A percentile compares a stretch with the other conserved stretches of the same genome.
Conservation (phyloP, 2,329 filamentous ascomycete genomes). For the Chaetomium sp. region DNA sequence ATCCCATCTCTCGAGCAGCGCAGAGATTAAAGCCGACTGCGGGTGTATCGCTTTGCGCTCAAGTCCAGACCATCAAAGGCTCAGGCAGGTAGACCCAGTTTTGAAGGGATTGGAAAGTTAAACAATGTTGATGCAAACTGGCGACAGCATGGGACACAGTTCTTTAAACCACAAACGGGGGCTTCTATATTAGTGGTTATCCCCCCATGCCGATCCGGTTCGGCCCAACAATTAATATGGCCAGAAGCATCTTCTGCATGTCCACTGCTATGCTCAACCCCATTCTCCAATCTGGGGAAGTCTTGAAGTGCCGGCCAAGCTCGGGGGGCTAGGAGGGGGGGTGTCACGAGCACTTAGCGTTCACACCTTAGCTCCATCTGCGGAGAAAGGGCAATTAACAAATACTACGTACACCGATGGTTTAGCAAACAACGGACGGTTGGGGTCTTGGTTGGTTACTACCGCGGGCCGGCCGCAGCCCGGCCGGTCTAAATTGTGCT, state of each 20-base stretch:
- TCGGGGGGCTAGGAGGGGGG: neutral
- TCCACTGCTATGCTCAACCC: neutral
- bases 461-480: neutral
- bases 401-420: neutral
- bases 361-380: neutral
- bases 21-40: neutral
- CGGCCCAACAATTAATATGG: constrained; percentile 4
- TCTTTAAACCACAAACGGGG: neutral
- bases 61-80: neutral
- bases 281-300: constrained; percentile 12
- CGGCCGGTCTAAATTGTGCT: too few relatives aligned
- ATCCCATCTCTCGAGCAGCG: constrained; percentile 3
- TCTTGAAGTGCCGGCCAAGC: constrained; percentile 14
- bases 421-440: neutral
- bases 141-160: neutral
- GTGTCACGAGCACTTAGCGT: constrained; percentile 8
- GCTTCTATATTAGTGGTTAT: neutral
- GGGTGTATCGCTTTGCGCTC: neutral
- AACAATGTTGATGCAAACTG: neutral
- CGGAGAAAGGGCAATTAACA: constrained; percentile 12
- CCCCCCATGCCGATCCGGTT: constrained; percentile 1
- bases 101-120: neutral
- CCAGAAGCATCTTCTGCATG: neutral
- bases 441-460: neutral
- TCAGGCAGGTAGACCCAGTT: neutral